A percentile compares a stretch with the other conserved stretches of the same genome.
Evolutionary conservation across 129 eudicot species (phyloP).

Genomic region (Pittosporum tobira): DNA sequence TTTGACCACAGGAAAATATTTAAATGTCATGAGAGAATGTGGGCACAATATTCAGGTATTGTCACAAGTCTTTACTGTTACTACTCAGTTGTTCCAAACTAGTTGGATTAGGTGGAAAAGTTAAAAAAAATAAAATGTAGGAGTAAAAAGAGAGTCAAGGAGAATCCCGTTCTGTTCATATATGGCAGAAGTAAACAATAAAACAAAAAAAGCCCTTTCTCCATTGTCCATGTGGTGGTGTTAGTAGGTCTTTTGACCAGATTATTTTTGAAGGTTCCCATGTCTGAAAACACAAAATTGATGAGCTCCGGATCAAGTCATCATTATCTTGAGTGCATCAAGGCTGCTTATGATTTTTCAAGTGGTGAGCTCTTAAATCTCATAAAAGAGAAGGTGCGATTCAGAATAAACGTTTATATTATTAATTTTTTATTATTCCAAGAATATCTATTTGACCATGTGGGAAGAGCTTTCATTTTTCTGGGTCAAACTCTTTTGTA

Average conservation of each 20-base stretch:
- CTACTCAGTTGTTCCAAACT: too few relatives aligned
- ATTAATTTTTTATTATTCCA: conserved; percentile 4
- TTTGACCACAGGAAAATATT: conserved; percentile 89
- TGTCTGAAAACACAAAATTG: conserved; percentile 77
- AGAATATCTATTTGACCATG: background rate
- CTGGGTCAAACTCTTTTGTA: conserved; percentile 4
- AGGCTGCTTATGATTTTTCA: conserved; percentile 91
- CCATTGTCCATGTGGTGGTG: background rate
- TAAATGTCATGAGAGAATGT: conserved; percentile 98
- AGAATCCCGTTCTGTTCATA: background rate
- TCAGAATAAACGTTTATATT: conserved; percentile 1
- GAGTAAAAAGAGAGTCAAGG: too few relatives aligned
- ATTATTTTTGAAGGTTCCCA: conserved; percentile 50
- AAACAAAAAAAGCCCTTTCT: background rate
- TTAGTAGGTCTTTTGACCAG: conserved; percentile 11
- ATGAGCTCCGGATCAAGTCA: conserved; percentile 77
- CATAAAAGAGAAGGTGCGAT: conserved; percentile 76
- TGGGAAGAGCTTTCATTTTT: conserved; percentile 8
- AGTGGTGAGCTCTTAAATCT: conserved; percentile 92
- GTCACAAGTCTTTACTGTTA: background rate
- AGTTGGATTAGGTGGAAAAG: too few relatives aligned
- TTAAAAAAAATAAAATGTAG: too few relatives aligned
- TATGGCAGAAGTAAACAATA: background rate
- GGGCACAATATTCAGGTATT: conserved; percentile 89
- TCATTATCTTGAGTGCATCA: conserved; percentile 87